Evolutionary conservation across 495 filamentous ascomycete genomes (phyloP).

Genomic region (Cercophora newfieldiana): DNA sequence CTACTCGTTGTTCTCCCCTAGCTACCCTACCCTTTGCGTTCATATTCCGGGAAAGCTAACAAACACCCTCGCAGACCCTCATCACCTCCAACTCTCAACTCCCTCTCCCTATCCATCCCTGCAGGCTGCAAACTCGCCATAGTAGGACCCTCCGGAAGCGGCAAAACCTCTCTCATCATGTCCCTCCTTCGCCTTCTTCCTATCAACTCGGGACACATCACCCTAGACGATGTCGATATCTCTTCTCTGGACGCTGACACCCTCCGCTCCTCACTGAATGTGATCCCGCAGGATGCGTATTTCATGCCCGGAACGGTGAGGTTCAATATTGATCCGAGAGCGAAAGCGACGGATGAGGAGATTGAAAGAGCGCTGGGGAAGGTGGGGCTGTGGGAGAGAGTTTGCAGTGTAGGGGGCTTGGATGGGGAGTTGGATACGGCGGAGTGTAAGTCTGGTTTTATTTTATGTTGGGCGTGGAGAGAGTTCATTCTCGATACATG

Average conservation of each 20-base stretch:
- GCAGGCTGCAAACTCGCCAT: conserved; percentile 13
- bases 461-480: no score
- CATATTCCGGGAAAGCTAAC: neutral
- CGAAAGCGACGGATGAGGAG: neutral
- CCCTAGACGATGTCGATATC: conserved; percentile 15
- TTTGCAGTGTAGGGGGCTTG: conserved; percentile 26
- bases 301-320: conserved; percentile 46
- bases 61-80: neutral
- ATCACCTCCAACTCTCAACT: neutral
- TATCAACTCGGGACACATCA: conserved; percentile 2
- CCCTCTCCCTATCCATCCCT: conserved; percentile 4
- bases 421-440: conserved; percentile 50
- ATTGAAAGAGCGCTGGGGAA: conserved; percentile 6
- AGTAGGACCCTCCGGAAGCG: conserved; percentile 17
- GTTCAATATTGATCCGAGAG: conserved; percentile 44
- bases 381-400: conserved; percentile 13
- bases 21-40: neutral
- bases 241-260: neutral
- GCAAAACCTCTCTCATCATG: conserved; percentile 14
- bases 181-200: conserved; percentile 12
- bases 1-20: conserved; percentile 16
- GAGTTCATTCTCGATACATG: no score
- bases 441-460: no score
- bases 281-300: conserved; percentile 55
- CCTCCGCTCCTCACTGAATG: conserved; percentile 8